Evolutionary conservation across 2,329 filamentous ascomycete species (phyloP).

Genomic region (Nannizziopsis arthrosporioides): DNA sequence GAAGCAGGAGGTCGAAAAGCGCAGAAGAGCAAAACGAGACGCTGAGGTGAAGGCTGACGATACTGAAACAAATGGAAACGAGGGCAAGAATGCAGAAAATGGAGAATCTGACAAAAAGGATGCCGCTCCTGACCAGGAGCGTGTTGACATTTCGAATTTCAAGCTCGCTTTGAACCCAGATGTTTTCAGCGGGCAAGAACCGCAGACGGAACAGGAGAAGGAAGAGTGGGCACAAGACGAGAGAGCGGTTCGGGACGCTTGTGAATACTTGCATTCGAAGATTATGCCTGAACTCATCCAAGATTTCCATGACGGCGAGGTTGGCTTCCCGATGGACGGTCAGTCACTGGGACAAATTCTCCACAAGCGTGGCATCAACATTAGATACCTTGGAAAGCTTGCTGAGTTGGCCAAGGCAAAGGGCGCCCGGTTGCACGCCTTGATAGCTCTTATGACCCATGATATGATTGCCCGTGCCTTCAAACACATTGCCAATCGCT

Average conservation of each 20-base stretch:
- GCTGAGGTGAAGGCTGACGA: conserved; percentile 25
- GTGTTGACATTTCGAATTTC: conserved; percentile 79
- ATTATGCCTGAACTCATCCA: conserved; percentile 75
- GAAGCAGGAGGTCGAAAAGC: conserved; percentile 60
- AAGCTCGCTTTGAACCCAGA: conserved; percentile 85
- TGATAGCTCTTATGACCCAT: conserved; percentile 66
- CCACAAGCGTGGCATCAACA: conserved; percentile 95
- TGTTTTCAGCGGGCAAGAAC: conserved; percentile 82
- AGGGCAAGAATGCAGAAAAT: conserved; percentile 25
- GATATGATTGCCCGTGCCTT: conserved; percentile 94
- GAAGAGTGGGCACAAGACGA: conserved; percentile 72
- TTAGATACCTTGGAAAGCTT: conserved; percentile 85
- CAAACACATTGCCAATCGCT: conserved; percentile 76
- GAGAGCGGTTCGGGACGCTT: conserved; percentile 73
- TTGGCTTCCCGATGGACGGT: conserved; percentile 98
- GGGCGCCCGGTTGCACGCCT: conserved; percentile 60
- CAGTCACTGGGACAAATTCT: conserved; percentile 75
- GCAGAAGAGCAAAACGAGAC: conserved; percentile 36
- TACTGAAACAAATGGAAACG: conserved; percentile 16
- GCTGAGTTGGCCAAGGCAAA: conserved; percentile 56
- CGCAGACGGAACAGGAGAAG: conserved; percentile 85
- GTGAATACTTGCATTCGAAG: conserved; percentile 61
- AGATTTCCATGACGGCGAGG: conserved; percentile 81
- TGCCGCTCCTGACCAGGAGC: conserved; percentile 42
- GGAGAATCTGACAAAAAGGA: conserved; percentile 34